phyloP scores from a whole-genome alignment of 2,329 filamentous ascomycete species.

The Ophiostoma angusticollis region DNA sequence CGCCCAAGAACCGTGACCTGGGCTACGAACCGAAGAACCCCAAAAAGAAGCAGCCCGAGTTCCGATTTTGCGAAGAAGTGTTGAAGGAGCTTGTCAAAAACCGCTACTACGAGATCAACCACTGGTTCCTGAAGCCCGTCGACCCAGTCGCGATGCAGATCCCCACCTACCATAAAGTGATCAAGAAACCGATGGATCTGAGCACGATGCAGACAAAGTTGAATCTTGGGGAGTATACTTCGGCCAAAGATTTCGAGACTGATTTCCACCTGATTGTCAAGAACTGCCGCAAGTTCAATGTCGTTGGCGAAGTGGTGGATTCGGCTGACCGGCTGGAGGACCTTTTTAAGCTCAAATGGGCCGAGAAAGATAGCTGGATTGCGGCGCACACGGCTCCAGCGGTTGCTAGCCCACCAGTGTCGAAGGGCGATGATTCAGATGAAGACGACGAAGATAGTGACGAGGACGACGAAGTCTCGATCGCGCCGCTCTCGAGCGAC shows the following conservation, averaged over 20 bases:
- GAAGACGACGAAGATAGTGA: conserved; percentile 60
- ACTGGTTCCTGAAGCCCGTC: conserved; percentile 70
- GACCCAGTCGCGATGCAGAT: conserved; percentile 92
- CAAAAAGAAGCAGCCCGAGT: conserved; percentile 78
- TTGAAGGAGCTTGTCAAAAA: conserved; percentile 64
- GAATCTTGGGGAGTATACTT: conserved; percentile 64
- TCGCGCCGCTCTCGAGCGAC: conserved; percentile 25
- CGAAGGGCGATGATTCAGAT: conserved; percentile 56
- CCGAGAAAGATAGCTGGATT: conserved; percentile 69
- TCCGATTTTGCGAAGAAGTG: conserved; percentile 80
- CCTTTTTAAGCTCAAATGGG: conserved; percentile 64
- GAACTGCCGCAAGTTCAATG: conserved; percentile 90
- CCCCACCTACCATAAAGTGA: conserved; percentile 80
- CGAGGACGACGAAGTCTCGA: conserved; percentile 43
- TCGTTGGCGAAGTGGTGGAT: conserved; percentile 13
- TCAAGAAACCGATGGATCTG: conserved; percentile 96
- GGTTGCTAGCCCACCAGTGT: conserved; percentile 27
- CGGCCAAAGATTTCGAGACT: conserved; percentile 70
- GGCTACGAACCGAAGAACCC: conserved; percentile 72
- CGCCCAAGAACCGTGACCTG: conserved; percentile 82
- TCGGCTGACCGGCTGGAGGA: conserved; percentile 62
- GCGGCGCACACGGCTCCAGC: conserved; percentile 40
- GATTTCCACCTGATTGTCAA: conserved; percentile 73
- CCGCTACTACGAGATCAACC: conserved; percentile 55
- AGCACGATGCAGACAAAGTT: conserved; percentile 70